phyloP scores from a whole-genome alignment of 2,329 filamentous ascomycete species.

The Gnomoniopsis smithogilvyi region DNA sequence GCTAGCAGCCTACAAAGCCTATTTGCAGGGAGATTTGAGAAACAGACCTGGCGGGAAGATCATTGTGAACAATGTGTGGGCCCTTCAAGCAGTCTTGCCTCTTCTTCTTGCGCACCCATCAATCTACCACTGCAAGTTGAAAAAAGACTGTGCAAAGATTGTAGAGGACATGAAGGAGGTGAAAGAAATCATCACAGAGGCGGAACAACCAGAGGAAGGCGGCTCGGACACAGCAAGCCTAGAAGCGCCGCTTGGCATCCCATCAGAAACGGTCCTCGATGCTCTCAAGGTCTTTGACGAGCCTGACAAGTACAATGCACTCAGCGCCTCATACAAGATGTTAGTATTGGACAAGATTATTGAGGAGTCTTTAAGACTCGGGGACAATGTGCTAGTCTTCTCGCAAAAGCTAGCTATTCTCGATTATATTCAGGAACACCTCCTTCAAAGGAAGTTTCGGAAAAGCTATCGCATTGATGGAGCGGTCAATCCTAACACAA shows the following conservation, averaged over 20 bases:
- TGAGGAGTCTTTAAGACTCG: slow-evolving; percentile 53
- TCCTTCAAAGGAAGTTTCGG: slow-evolving; percentile 47
- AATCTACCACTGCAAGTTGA: slow-evolving; percentile 34
- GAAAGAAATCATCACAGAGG: not conserved
- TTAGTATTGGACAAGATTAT: slow-evolving; percentile 67
- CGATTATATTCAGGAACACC: slow-evolving; percentile 61
- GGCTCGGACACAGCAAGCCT: not conserved
- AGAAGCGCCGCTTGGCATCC: not conserved
- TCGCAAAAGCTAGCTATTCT: slow-evolving; percentile 69
- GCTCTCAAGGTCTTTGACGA: slow-evolving; percentile 34
- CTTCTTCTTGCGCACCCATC: slow-evolving; percentile 52
- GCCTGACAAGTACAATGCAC: slow-evolving; percentile 37
- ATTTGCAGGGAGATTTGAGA: slow-evolving; percentile 19
- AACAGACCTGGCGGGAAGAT: not conserved
- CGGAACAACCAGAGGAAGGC: not conserved
- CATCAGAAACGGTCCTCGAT: slow-evolving; percentile 24
- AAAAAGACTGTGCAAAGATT: slow-evolving; percentile 29
- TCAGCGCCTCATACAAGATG: slow-evolving; percentile 65
- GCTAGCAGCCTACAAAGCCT: slow-evolving; percentile 54
- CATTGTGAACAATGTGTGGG: slow-evolving; percentile 23
- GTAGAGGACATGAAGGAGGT: not conserved
- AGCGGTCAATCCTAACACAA: slow-evolving; percentile 46
- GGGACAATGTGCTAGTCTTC: slow-evolving; percentile 80
- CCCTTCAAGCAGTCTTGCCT: slow-evolving; percentile 40
- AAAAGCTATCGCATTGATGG: slow-evolving; percentile 67